Evolutionary conservation across 1,284 basidiomycete genomes (phyloP).

Genomic region (Mycena citricolor): DNA sequence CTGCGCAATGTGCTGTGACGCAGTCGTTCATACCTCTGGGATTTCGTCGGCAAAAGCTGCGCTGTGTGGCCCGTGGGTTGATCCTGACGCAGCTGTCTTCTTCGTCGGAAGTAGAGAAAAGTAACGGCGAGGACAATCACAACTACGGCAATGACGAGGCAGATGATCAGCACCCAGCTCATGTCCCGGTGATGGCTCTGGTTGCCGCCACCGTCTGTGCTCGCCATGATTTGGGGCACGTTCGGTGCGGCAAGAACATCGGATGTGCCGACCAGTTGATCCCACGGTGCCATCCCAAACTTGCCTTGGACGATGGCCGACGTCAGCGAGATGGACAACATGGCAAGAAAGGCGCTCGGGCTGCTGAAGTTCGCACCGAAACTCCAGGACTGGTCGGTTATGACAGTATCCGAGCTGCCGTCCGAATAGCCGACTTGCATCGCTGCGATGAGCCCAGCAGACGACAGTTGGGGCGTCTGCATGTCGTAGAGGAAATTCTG

Average conservation of each 20-base stretch:
- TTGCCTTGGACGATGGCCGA: neutral
- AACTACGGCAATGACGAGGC: too few relatives aligned
- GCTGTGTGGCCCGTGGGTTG: too few relatives aligned
- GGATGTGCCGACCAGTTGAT: neutral
- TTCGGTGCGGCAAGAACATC: conserved; percentile 1
- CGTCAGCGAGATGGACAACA: neutral
- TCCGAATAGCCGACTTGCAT: conserved; percentile 5
- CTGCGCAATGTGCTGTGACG: too few relatives aligned
- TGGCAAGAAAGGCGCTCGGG: neutral
- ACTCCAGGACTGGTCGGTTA: conserved; percentile 6
- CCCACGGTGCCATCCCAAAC: conserved; percentile 3
- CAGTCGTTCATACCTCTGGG: too few relatives aligned
- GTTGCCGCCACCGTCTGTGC: too few relatives aligned
- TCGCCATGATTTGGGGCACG: too few relatives aligned
- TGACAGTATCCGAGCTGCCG: conserved; percentile 3
- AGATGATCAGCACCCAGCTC: too few relatives aligned
- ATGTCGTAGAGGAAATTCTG: conserved; percentile 6
- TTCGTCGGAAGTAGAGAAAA: too few relatives aligned
- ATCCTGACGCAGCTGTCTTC: too few relatives aligned
- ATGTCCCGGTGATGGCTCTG: too few relatives aligned
- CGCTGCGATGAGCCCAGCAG: conserved; percentile 8
- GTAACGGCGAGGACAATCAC: too few relatives aligned
- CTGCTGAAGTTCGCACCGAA: neutral
- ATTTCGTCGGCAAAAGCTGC: too few relatives aligned
- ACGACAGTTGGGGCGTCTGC: neutral